Base-by-base conservation (phyloP, 352 stramenopile species). In the Phytophthora capsici region DNA sequence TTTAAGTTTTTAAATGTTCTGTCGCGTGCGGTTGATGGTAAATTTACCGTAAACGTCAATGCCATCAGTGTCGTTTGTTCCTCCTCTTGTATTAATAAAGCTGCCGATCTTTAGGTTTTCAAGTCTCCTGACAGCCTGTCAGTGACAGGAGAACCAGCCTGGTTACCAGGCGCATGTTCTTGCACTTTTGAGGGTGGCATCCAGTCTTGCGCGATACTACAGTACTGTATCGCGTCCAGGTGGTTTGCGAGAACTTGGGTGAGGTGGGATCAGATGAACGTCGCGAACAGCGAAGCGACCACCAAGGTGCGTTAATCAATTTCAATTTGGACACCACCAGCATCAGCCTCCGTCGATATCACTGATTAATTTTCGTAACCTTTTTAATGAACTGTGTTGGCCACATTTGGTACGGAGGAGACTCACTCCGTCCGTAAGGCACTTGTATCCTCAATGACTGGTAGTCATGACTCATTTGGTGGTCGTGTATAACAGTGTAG, bases 211-310 rank as follows among this genome's bases (percentile, higher is more conserved):
- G 23, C 3, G 6, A 30, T 58, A 48, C n/a, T n/a, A n/a, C n/a
- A n/a, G n/a, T n/a, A n/a, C n/a, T n/a, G 19, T 28, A 4, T 25
- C 38, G 2, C 26, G 40, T 34, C 41, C 58, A 67, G 4, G 25
- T 67, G 58, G 58, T 56, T 49, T 30, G n/a, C 30, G 34, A 47
- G 58, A 67, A 61, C 26, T 23, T 61, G 32, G 49, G 32, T 53
- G 43, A 59, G 32, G 38, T 55, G 22, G 17, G 49, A 56, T 61
- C 30, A 60, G 38, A 47, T 49, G 54, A 38, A 13, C 17, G 25
- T 44, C 36, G 32, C 36, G 45, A 57, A 50, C 56, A 49, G 10
- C 34, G n/a, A 48, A 53, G 26, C 53, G 26, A 52, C 25, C 36
- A 38, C 20, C 34, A 36, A 36, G 34, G 49, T 23, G 16, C 22